Base-by-base conservation (phyloP, 352 stramenopile genomes). In the Elongisporangium undulatum region DNA sequence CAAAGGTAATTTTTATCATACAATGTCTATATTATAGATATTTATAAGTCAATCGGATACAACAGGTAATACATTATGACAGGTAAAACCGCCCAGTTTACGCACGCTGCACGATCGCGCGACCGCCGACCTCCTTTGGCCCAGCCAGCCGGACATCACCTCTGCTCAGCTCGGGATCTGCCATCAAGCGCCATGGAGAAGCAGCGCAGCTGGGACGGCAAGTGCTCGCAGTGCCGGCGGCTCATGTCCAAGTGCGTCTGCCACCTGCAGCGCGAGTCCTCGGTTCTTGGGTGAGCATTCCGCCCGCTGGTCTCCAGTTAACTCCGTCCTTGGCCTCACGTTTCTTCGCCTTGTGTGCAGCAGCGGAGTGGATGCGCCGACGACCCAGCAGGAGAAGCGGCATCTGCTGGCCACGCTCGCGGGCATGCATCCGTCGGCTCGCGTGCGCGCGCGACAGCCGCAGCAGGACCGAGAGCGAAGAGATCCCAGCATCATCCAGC, bases 231-330 rank as follows among this genome's bases (percentile, higher is more conserved):
- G 9, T 78, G 69, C 62, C 69, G 69, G 26, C 69, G 67, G 26
- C 67, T 81, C 60, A 81, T 81, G 69, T 81, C 72, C 15, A 51
- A 64, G 55, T 80, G 72, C 55, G 57, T 66, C 19, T 80, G 72
- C 54, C 75, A 75, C 52, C 66, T 69, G 22, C 63, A 70, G 23
- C 50, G 49, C 49, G 72, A 72, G 51, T 56, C 38, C 19, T 41
- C 29, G 5, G 29, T 41, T 13, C 29, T 41, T 41, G 29, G 29
- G 29, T 41, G 29, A 41, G 29, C 5, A 15, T 9, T 41, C 1
- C 29, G 8, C 13, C 3, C 7, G 24, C 24, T 7, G 7, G 24
- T 7, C 29, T 41, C 29, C 29, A 41, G 29, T 41, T 41, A 41
- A 41, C 29, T 41, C 29, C 8, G 29, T 41, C 29, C 9, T n/a